Conservation (phyloP, 2,329 filamentous ascomycete species). For the Diaporthe aspalathi region DNA sequence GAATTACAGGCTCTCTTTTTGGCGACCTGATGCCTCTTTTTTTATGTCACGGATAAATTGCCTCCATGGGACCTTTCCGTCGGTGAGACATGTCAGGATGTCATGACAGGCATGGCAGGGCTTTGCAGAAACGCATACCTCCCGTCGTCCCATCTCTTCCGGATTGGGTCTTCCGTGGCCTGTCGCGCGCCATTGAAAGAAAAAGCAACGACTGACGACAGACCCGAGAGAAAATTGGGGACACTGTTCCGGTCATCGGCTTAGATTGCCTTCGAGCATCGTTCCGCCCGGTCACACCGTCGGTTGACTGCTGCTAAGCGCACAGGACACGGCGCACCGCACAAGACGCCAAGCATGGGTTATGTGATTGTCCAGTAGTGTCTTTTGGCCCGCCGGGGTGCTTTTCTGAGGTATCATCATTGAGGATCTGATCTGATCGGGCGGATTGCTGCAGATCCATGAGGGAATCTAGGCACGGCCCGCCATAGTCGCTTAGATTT, state of each 20-base stretch:
- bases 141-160: not conserved
- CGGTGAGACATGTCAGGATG: constrained; percentile 5
- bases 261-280: not conserved
- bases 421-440: constrained; percentile 11
- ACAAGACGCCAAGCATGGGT: not conserved
- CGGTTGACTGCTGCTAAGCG: not conserved
- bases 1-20: not conserved
- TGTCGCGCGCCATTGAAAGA: not conserved
- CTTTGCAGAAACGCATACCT: not conserved
- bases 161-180: not conserved
- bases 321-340: not conserved
- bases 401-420: not conserved
- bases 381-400: not conserved
- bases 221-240: not conserved
- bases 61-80: not conserved
- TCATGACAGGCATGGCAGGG: not conserved
- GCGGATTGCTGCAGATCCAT: constrained; percentile 21
- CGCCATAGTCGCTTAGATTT: constrained; percentile 6
- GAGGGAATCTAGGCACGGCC: constrained; percentile 27
- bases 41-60: constrained; percentile 17
- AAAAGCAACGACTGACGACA: not conserved
- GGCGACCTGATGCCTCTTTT: not conserved
- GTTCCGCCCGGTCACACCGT: constrained; percentile 11
- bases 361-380: not conserved
- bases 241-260: constrained; percentile 6